Evolutionary conservation across 352 stramenopile genomes (phyloP).

Genomic region (Pythium utonaiense): DNA sequence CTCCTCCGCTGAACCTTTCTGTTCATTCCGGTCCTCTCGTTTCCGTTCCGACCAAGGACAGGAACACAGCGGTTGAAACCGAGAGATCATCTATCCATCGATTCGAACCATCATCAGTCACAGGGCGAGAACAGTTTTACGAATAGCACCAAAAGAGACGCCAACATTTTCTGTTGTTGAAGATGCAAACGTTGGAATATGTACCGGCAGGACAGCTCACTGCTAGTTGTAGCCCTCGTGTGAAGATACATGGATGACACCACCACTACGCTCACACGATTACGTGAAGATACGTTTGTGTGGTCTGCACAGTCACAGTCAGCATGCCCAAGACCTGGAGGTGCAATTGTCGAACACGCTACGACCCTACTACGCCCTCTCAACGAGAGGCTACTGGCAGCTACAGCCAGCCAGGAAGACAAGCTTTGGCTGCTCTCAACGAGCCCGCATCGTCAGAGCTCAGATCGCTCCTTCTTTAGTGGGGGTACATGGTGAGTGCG

Average conservation of each 20-base stretch:
- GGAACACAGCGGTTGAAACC: not conserved
- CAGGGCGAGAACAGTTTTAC: not conserved
- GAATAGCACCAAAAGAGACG: not conserved
- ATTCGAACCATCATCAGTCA: not conserved
- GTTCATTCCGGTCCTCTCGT: conserved; percentile 18
- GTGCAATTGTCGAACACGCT: not conserved
- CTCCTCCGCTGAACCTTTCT: conserved; percentile 25
- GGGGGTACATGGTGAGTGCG: no score
- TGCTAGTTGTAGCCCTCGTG: no score
- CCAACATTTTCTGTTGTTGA: not conserved
- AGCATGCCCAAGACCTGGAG: no score
- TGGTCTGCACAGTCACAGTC: no score
- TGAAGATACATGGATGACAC: no score
- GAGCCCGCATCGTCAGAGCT: no score
- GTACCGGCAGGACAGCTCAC: no score
- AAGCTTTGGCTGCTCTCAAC: no score
- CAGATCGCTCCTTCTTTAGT: no score
- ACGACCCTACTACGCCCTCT: not conserved
- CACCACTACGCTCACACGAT: no score
- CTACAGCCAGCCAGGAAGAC: not conserved
- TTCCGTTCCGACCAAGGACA: not conserved
- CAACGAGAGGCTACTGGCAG: no score
- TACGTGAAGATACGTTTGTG: no score
- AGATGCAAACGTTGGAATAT: not conserved
- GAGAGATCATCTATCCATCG: not conserved